phyloP scores from a whole-genome alignment of 2,329 filamentous ascomycete species.

The Hypoxylon sp. region DNA sequence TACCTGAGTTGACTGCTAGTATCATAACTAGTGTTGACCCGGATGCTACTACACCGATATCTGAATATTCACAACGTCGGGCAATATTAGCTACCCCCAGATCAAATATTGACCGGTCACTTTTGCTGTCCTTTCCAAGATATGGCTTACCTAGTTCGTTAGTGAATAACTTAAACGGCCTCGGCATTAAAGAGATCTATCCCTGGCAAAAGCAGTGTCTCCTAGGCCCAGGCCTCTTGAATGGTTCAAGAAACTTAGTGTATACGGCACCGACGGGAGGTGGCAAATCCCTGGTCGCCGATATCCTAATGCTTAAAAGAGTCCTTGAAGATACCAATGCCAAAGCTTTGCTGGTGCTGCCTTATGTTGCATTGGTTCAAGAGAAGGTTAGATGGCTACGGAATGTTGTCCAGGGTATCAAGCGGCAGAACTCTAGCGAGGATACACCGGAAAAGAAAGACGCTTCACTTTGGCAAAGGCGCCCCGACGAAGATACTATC shows the following conservation, averaged over 20 bases:
- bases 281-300: slow-evolving; percentile 82
- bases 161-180: slow-evolving; percentile 73
- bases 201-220: slow-evolving; percentile 85
- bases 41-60: slow-evolving; percentile 50
- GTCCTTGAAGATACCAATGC: slow-evolving; percentile 74
- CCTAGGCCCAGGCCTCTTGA: slow-evolving; percentile 75
- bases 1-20: slow-evolving; percentile 59
- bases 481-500: slow-evolving; percentile 71
- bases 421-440: slow-evolving; percentile 56
- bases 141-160: slow-evolving; percentile 75
- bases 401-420: slow-evolving; percentile 73
- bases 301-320: slow-evolving; percentile 80
- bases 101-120: slow-evolving; percentile 65
- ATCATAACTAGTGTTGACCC: slow-evolving; percentile 60
- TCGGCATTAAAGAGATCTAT: slow-evolving; percentile 82
- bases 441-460: slow-evolving; percentile 54
- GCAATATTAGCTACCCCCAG: slow-evolving; percentile 68
- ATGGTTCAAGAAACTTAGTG: slow-evolving; percentile 78
- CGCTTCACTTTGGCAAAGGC: slow-evolving; percentile 66
- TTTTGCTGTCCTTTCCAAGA: slow-evolving; percentile 73
- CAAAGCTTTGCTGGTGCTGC: slow-evolving; percentile 80
- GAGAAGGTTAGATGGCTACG: slow-evolving; percentile 84
- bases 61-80: slow-evolving; percentile 72
- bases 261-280: slow-evolving; percentile 85
- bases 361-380: slow-evolving; percentile 84